Evolutionary conservation across 345 rosid species (phyloP).

Genomic region (Heritiera littoralis): DNA sequence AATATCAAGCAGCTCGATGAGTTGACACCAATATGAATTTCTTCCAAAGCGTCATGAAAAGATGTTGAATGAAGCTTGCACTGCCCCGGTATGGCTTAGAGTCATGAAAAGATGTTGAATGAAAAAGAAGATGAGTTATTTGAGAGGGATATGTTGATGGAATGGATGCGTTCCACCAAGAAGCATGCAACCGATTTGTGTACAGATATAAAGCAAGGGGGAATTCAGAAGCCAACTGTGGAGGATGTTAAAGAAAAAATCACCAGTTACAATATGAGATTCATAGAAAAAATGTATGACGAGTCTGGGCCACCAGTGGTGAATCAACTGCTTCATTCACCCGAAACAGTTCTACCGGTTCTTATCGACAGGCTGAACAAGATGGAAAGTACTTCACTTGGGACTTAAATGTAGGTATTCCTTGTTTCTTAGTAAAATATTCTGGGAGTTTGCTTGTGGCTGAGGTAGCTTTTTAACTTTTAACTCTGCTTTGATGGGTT

Average conservation of each 20-base stretch:
- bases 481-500: too few relatives aligned
- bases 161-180: background rate
- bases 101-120: background rate
- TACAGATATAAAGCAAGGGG: background rate
- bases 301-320: background rate
- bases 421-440: too few relatives aligned
- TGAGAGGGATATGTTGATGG: background rate
- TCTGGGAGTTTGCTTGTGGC: too few relatives aligned
- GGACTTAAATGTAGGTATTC: background rate
- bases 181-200: background rate
- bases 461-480: too few relatives aligned
- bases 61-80: background rate
- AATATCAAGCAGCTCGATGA: background rate
- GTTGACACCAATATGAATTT: background rate
- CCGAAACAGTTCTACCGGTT: background rate
- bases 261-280: background rate
- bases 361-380: background rate
- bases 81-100: background rate
- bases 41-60: background rate
- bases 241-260: background rate
- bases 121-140: background rate
- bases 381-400: background rate
- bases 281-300: background rate
- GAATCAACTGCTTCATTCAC: background rate
- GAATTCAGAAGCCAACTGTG: background rate